A percentile compares a stretch with the other conserved stretches of the same genome.
Conservation (phyloP, 1,284 basidiomycete genomes). For the Irpex sp. region DNA sequence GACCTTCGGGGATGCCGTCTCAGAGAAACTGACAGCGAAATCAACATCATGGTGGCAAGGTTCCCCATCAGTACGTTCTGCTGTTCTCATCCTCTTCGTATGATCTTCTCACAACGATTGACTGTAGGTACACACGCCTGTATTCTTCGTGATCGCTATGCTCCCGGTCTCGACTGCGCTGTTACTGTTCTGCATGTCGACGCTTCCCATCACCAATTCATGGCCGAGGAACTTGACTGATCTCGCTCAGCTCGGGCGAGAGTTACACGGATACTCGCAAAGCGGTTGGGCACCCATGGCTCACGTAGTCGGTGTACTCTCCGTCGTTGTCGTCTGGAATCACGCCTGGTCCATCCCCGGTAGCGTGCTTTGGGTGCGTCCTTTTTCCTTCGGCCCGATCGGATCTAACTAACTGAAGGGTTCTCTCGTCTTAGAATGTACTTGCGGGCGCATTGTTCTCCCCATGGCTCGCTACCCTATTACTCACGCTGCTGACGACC, state of each 20-base stretch:
- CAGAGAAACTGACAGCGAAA: conserved; percentile 32
- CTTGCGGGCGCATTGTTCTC: conserved; percentile 84
- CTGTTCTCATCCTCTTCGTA: conserved; percentile 13
- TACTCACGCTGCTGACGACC: conserved; percentile 79
- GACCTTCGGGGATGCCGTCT: conserved; percentile 43
- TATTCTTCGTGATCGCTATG: conserved; percentile 60
- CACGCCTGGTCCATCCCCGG: conserved; percentile 93
- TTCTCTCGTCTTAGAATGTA: conserved; percentile 57
- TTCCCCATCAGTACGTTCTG: conserved; percentile 42
- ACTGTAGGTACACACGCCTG: conserved; percentile 51
- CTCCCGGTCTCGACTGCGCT: conserved; percentile 58
- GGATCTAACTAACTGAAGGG: not conserved
- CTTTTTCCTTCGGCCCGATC: conserved; percentile 9
- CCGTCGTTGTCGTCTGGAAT: conserved; percentile 85
- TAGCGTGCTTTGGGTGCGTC: conserved; percentile 78
- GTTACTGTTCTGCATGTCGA: conserved; percentile 44
- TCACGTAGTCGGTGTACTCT: conserved; percentile 77
- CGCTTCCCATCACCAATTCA: conserved; percentile 65
- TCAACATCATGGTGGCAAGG: conserved; percentile 34
- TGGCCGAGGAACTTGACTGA: conserved; percentile 74
- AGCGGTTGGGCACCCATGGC: conserved; percentile 55
- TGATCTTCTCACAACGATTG: not conserved
- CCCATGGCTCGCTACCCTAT: conserved; percentile 69
- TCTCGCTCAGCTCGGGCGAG: conserved; percentile 65
- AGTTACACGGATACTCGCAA: conserved; percentile 71